Conservation (phyloP, 768 basidiomycete genomes). For the Pisolithus microcarpus region DNA sequence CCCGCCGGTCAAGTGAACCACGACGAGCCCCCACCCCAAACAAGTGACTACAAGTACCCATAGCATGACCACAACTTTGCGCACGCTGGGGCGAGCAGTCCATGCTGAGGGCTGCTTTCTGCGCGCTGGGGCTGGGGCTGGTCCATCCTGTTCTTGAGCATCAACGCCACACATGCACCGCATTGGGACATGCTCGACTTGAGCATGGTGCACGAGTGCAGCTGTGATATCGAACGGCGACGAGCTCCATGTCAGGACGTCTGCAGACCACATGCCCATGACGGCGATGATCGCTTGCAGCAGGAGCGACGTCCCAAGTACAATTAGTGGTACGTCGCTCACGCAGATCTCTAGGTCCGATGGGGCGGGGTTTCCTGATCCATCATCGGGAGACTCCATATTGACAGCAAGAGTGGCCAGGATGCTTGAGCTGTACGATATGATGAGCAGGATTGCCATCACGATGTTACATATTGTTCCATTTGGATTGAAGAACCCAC, state of each 20-base stretch:
- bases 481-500: conserved; percentile 16
- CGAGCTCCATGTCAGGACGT: conserved; percentile 28
- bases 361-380: not conserved
- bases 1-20: conserved; percentile 5
- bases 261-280: conserved; percentile 12
- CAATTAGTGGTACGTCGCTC: conserved; percentile 20
- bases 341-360: conserved; percentile 11
- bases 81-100: conserved; percentile 19
- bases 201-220: conserved; percentile 22
- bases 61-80: conserved; percentile 16
- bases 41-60: conserved; percentile 19
- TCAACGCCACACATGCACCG: conserved; percentile 24
- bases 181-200: conserved; percentile 11
- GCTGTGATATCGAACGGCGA: conserved; percentile 25
- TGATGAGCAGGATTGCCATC: conserved; percentile 23
- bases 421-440: conserved; percentile 23
- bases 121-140: conserved; percentile 11
- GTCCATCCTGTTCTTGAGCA: not conserved
- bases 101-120: conserved; percentile 22
- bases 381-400: not conserved
- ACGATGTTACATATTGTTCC: conserved; percentile 15
- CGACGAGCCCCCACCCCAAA: conserved; percentile 16
- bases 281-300: conserved; percentile 21
- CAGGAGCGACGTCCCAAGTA: conserved; percentile 19
- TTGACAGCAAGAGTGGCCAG: conserved; percentile 17